Conservation (phyloP, 106 monocot genomes). For the Phalaenopsis equestris region DNA sequence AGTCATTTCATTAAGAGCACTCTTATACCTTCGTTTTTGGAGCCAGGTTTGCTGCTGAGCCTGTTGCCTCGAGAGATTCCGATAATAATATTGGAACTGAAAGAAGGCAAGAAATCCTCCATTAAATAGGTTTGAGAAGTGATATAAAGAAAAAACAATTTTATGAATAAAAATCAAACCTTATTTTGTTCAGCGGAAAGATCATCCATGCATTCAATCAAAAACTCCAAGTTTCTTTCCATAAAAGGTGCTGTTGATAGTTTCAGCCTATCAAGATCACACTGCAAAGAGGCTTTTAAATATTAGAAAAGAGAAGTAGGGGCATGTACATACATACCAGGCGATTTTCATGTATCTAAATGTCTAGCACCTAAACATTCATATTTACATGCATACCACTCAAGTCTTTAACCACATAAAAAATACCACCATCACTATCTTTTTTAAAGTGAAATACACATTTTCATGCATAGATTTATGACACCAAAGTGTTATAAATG, state of each 20-base stretch:
- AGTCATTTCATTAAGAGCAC: not conserved
- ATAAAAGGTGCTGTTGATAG: conserved; percentile 79
- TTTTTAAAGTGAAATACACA: too few species aligned
- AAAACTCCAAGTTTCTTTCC: conserved; percentile 95
- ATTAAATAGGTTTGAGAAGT: not conserved
- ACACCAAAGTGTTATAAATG: too few species aligned
- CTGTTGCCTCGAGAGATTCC: conserved; percentile 86
- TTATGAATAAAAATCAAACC: conserved; percentile 29
- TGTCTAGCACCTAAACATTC: too few species aligned
- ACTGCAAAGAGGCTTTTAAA: conserved; percentile 32
- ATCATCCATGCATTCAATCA: conserved; percentile 99
- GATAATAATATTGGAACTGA: conserved; percentile 94
- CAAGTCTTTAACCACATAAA: too few species aligned
- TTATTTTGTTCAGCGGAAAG: conserved; percentile 88
- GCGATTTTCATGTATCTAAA: too few species aligned
- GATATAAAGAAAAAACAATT: not conserved
- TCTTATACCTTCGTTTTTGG: conserved; percentile 77
- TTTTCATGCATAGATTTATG: too few species aligned
- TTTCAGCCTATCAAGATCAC: conserved; percentile 88
- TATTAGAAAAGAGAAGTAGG: not conserved
- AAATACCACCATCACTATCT: too few species aligned
- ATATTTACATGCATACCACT: too few species aligned
- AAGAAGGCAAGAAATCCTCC: conserved; percentile 3
- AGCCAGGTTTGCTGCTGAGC: conserved; percentile 91
- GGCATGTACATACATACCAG: too few species aligned